Base-by-base conservation (phyloP, 2,329 filamentous ascomycete species). In the Trichoderma sp. region DNA sequence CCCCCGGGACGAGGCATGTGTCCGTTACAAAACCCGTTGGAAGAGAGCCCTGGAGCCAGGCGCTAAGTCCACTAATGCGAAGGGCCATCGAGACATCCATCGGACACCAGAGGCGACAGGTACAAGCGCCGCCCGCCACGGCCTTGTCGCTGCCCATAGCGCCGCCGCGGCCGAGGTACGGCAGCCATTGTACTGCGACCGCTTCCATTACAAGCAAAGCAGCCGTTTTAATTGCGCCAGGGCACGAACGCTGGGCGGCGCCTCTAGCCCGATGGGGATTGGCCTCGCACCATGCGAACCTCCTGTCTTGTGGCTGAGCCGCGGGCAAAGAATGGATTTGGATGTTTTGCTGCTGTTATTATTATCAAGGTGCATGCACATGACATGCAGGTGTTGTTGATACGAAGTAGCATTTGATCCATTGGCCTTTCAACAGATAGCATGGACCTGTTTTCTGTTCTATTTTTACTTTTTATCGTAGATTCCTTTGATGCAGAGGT, bases 251-350 rank as follows among this genome's bases (percentile, higher is more conserved):
- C 28, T 9, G 62, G 15, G 43, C 43, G 63, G 63, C 47, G 63
- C 28, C 28, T 34, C 55, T 68, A 68, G 55, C 55, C 34, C 17
- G 26, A 61, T 12, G n/a, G 7, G 53, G 66, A 26, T 26, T 61
- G 59, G 66, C 39, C 36, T 13, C 17, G 28, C 28, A 23, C 55
- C 66, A 47, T 50, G 34, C 17, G 55, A 58, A 58, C 32, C 66
- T 50, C 36, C 36, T 58, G 34, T 68, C 39, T 59, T 13, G 66
- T 68, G 55, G 66, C 66, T 61, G 66, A 68, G 66, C 65, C 28
- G 11, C n/a, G 47, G 47, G 11, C 20, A 53, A 23, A 53, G 47
- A 53, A 53, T 50, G 43, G 43, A 50, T 50, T 23, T 11, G 43
- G n/a, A 50, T 50, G 43, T 50, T 50, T 50, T 50, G n/a, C 43